Conservation (phyloP, 768 basidiomycete species). For the Pisolithus albus region DNA sequence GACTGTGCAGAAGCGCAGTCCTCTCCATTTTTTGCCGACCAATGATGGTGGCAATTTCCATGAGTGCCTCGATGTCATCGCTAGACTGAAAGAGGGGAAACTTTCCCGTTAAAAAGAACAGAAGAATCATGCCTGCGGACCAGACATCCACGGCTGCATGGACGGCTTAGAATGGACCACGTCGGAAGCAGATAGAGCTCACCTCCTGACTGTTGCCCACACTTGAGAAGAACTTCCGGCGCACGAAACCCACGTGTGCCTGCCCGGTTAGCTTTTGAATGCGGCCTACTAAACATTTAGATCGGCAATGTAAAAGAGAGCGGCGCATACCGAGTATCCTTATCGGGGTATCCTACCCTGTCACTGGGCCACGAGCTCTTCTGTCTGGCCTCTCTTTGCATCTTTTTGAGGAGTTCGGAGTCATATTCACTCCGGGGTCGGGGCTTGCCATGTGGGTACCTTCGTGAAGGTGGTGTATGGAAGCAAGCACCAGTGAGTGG, state of each 20-base stretch:
- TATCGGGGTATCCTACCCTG: constrained; percentile 69
- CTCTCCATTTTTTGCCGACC: constrained; percentile 80
- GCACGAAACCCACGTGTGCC: constrained; percentile 96
- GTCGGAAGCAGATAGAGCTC: constrained; percentile 20
- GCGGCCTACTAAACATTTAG: constrained; percentile 42
- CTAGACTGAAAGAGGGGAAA: constrained; percentile 93
- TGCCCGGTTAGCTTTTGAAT: constrained; percentile 90
- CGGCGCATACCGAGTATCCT: constrained; percentile 57
- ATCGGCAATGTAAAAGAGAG: background rate
- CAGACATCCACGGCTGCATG: constrained; percentile 88
- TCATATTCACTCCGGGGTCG: constrained; percentile 39
- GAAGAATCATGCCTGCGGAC: constrained; percentile 87
- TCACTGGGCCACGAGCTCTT: constrained; percentile 53
- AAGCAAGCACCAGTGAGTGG: constrained; percentile 57
- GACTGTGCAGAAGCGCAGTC: constrained; percentile 84
- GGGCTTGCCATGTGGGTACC: constrained; percentile 65
- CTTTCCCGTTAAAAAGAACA: constrained; percentile 87
- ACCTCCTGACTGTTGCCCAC: constrained; percentile 90
- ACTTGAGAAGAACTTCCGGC: constrained; percentile 93
- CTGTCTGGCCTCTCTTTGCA: constrained; percentile 54
- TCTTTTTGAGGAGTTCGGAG: constrained; percentile 43
- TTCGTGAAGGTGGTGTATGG: constrained; percentile 60
- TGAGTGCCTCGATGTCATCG: constrained; percentile 90
- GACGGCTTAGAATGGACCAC: constrained; percentile 6
- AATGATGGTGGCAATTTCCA: constrained; percentile 88